Conservation (phyloP, 352 stramenopile genomes). For the Phytophthora europaea region DNA sequence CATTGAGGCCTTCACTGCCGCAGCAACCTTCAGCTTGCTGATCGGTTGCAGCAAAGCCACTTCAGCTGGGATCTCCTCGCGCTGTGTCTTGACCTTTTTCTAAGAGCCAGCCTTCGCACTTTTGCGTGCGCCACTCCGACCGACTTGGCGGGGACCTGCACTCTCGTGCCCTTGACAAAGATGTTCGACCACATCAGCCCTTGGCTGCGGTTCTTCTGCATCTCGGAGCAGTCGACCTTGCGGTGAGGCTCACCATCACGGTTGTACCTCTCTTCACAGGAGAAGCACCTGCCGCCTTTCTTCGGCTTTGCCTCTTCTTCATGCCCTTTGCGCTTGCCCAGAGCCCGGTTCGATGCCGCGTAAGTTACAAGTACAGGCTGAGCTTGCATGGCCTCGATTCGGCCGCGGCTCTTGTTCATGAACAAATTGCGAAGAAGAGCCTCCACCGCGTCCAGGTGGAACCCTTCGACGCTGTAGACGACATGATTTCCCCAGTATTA, state of each 20-base stretch:
- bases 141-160: too few species aligned
- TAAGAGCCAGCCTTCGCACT: too few species aligned
- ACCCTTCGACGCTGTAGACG: not conserved
- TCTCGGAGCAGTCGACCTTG: too few species aligned
- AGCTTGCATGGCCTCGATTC: conserved; percentile 7
- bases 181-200: too few species aligned
- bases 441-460: conserved; percentile 5
- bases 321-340: conserved; percentile 1
- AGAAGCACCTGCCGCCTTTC: not conserved
- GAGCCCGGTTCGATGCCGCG: not conserved
- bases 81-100: too few species aligned
- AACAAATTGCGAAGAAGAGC: conserved; percentile 8
- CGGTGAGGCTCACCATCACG: not conserved
- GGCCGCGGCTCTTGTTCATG: not conserved
- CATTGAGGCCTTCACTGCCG: too few species aligned
- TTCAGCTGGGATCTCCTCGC: too few species aligned
- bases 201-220: too few species aligned
- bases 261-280: conserved; percentile 1
- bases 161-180: too few species aligned
- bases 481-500: conserved; percentile 8
- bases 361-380: not conserved
- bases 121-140: too few species aligned
- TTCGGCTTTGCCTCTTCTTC: not conserved
- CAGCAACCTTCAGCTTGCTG: too few species aligned
- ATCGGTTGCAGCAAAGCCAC: too few species aligned